Evolutionary conservation across 2,329 filamentous ascomycete species (phyloP), one percentile per base, ranked within the genome.

Genomic region (Tolypocladium album): DNA sequence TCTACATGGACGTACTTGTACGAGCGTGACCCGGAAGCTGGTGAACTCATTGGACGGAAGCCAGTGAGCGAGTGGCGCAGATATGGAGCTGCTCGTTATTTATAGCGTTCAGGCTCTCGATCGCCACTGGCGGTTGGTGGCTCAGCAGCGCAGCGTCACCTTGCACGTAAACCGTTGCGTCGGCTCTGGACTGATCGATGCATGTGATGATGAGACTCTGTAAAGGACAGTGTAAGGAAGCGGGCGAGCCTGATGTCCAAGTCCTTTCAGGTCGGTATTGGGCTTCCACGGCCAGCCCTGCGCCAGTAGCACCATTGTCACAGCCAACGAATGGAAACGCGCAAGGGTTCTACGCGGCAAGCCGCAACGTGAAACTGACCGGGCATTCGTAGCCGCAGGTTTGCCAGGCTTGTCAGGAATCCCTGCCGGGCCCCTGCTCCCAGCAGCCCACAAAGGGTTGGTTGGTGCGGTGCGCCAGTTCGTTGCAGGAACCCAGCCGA

Each of bases 301-400:
- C 27, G 31, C 9, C 27, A n/a, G 27, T 9, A 34, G 50, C 50
- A 53, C 27, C 50, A 52, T 17, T 27, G 50, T 34, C 50, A 34
- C 27, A 53, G 50, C 47, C 27, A 53, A 50, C 27, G 17, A 12
- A 34, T 34, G 50, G 27, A 53, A 53, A 6, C 8, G 27, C 11
- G 42, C 31, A 22, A 53, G 42, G 27, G 39, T 58, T 57, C 38
- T 36, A 45, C 56, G 58, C 52, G 42, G 40, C 56, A 58, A 55
- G n/a, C 50, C 55, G 24, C 56, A 45, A 56, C 24, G 52, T 60
- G 59, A 61, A 62, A 61, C 61, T 47, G 11, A 15, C 47, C 24
- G 55, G 36, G 22, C 20, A n/a, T 40, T 24, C 2, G 24, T 50
- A 9, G 45, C 17, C 47, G 47, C 47, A 31, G 24, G 27, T 34